Evolutionary conservation across 345 rosid species (phyloP).

Genomic region (Balakata baccata): DNA sequence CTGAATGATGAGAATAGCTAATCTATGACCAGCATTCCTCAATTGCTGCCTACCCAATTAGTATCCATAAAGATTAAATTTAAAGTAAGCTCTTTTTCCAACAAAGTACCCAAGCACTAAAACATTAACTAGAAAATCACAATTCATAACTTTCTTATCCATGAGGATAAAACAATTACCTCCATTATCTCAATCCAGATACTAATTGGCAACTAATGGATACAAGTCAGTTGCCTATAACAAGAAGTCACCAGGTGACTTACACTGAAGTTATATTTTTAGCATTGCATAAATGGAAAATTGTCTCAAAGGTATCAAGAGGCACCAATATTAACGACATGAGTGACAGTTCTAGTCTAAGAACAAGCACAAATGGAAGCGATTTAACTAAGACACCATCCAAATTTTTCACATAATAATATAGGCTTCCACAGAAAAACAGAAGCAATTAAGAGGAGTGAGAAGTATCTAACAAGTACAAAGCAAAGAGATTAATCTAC

Average conservation of each 20-base stretch:
- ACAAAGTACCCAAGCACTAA: neutral
- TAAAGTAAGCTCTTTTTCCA: no score
- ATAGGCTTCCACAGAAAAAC: neutral
- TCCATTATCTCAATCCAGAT: neutral
- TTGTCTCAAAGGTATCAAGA: no score
- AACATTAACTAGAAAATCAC: neutral
- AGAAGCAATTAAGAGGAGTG: neutral
- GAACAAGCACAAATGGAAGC: neutral
- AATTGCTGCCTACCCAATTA: no score
- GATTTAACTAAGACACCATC: neutral
- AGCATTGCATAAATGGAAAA: neutral
- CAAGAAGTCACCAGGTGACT: neutral
- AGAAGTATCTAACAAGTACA: neutral
- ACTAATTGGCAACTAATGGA: neutral
- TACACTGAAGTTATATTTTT: neutral
- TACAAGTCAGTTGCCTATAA: neutral
- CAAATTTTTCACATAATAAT: neutral
- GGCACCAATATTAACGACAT: neutral
- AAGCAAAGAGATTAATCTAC: neutral
- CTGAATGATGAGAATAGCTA: no score
- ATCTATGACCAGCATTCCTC: no score
- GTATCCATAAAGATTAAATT: no score
- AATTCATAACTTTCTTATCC: neutral
- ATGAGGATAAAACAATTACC: neutral
- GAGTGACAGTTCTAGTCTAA: neutral